Evolutionary conservation across 176 grass and related monocot genomes (phyloP).

Genomic region (Pontederia paniculata): DNA sequence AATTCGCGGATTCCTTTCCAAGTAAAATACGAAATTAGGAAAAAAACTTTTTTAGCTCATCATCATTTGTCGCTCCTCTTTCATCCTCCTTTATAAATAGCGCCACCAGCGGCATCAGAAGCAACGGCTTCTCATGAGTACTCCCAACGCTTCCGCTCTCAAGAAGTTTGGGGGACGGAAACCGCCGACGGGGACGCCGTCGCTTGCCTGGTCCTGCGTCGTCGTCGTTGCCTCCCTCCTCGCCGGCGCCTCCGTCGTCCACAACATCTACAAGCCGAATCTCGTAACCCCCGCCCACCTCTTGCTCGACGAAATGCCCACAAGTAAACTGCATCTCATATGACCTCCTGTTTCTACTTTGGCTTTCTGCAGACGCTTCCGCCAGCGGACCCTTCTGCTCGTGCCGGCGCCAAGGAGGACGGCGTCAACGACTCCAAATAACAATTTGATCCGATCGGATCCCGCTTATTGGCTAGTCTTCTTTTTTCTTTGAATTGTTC

Average conservation of each 20-base stretch:
- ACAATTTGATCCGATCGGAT: no score
- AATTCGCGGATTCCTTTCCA: no score
- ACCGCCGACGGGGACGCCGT: conserved; percentile 41
- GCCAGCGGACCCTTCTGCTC: background rate
- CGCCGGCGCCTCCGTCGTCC: background rate
- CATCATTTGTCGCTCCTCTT: no score
- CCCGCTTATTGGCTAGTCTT: no score
- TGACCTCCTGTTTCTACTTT: background rate
- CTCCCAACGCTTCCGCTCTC: no score
- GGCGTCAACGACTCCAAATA: background rate
- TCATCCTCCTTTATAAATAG: background rate
- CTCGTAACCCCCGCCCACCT: background rate
- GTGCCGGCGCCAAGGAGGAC: background rate
- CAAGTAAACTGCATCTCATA: no score
- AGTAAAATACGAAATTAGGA: no score
- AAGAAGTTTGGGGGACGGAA: conserved; percentile 45
- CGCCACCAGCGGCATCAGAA: background rate
- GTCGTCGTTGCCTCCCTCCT: conserved; percentile 41
- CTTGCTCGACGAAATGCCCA: conserved; percentile 21
- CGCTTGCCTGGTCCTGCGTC: conserved; percentile 41
- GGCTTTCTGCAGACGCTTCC: background rate
- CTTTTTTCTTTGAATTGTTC: no score
- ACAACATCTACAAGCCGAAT: conserved; percentile 27
- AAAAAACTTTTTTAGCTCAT: no score
- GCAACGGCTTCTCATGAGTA: background rate